These are phyloP conservation scores for Rhododendron ferrugineum DNA, from an alignment of 148 eudicot species.

Conservation along the genomic window DNA sequence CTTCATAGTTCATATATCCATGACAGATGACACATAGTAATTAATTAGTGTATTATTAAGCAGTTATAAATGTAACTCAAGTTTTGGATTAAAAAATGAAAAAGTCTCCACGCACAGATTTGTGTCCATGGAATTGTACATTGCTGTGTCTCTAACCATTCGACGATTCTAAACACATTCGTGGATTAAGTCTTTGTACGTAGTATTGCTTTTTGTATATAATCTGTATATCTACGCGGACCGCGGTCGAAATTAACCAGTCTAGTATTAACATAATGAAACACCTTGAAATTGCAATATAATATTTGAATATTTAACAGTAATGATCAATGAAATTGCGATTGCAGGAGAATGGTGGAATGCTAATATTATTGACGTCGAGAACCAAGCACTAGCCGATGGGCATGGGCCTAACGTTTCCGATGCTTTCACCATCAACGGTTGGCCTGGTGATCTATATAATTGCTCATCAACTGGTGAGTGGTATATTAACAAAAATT, in stretches of 20 bases:
- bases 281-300: background rate
- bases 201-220: background rate
- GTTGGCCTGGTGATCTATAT: slow-evolving; percentile 54
- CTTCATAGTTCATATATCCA: background rate
- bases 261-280: too few species aligned
- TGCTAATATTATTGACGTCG: slow-evolving; percentile 43
- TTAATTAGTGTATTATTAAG: too few species aligned
- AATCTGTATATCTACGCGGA: background rate
- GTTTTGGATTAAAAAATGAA: too few species aligned
- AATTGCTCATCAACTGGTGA: slow-evolving; percentile 49
- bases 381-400: slow-evolving; percentile 22
- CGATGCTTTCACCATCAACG: slow-evolving; percentile 58
- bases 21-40: too few species aligned
- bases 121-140: too few species aligned
- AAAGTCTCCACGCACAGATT: too few species aligned
- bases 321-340: background rate
- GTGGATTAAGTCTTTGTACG: too few species aligned
- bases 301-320: background rate
- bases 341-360: slow-evolving; percentile 82
- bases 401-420: slow-evolving; percentile 54
- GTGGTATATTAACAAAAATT: slow-evolving; percentile 3
- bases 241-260: too few species aligned
- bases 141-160: too few species aligned
- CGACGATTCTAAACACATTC: background rate
- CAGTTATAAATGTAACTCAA: too few species aligned